Evolutionary conservation across 1,139 yeast species (phyloP).

Genomic region (Hanseniaspora gamundiae): DNA sequence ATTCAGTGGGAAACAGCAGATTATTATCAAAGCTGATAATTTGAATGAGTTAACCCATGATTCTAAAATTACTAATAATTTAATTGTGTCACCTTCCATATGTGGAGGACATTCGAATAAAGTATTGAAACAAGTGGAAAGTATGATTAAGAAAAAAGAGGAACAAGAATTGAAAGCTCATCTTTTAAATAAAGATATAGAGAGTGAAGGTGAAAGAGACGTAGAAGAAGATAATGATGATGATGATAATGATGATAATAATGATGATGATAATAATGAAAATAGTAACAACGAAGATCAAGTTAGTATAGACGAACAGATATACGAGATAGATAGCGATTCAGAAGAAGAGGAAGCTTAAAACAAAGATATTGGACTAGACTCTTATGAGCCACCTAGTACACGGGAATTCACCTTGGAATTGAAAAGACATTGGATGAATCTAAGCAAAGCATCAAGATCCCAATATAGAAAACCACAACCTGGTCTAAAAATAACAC

Average conservation of each 20-base stretch:
- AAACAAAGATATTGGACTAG: conserved; percentile 5
- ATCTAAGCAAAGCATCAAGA: conserved; percentile 44
- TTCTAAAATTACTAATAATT: conserved; percentile 13
- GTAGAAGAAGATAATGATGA: conserved; percentile 6
- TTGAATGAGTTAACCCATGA: neutral
- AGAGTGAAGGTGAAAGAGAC: conserved; percentile 6
- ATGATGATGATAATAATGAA: neutral
- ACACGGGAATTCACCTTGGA: conserved; percentile 56
- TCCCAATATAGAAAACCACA: conserved; percentile 60
- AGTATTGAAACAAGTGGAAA: neutral
- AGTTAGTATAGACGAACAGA: conserved; percentile 2
- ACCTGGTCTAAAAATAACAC: conserved; percentile 50
- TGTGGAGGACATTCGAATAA: conserved; percentile 7
- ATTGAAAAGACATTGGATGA: conserved; percentile 49
- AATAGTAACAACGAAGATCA: neutral
- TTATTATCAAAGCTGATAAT: neutral
- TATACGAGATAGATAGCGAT: conserved; percentile 6
- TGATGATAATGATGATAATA: neutral
- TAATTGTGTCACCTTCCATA: conserved; percentile 23
- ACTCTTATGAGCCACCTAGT: conserved; percentile 30
- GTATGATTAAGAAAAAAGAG: conserved; percentile 4
- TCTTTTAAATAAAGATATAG: neutral
- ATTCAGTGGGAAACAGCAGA: conserved; percentile 41
- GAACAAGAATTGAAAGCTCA: neutral
- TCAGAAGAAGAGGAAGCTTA: conserved; percentile 3